Evolutionary conservation across 768 basidiomycete species (phyloP).

Genomic region (Punctularia strigosozonata): DNA sequence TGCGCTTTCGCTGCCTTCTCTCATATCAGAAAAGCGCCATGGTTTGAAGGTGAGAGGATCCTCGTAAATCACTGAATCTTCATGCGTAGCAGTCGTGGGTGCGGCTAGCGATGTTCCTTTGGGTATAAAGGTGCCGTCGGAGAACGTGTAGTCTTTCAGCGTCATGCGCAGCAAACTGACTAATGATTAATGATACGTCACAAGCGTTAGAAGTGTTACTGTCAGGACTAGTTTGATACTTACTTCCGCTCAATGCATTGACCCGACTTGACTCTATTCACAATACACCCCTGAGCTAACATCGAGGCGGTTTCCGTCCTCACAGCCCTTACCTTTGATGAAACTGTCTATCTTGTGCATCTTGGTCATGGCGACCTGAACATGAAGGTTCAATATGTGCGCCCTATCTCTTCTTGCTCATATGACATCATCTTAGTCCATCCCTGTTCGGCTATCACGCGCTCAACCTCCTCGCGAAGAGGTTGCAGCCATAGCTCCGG

Average conservation of each 20-base stretch:
- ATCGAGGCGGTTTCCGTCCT: too few relatives aligned
- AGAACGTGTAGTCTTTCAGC: conserved; percentile 8
- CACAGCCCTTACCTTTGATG: too few relatives aligned
- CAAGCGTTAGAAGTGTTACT: too few relatives aligned
- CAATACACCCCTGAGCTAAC: too few relatives aligned
- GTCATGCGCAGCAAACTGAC: too few relatives aligned
- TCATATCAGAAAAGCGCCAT: conserved; percentile 11
- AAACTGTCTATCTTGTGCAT: conserved; percentile 25
- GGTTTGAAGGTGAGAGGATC: conserved; percentile 13
- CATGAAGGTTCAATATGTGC: too few relatives aligned
- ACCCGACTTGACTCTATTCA: too few relatives aligned
- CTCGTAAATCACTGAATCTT: conserved; percentile 13
- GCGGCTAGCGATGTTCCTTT: conserved; percentile 9
- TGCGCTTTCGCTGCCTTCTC: conserved; percentile 4
- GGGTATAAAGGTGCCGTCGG: conserved; percentile 13
- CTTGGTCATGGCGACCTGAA: conserved; percentile 15
- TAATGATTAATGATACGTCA: too few relatives aligned
- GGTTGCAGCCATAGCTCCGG: conserved; percentile 20
- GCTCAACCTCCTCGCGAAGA: conserved; percentile 28
- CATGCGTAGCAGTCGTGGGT: conserved; percentile 8
- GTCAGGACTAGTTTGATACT: too few relatives aligned
- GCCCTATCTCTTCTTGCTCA: conserved; percentile 26
- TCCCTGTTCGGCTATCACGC: conserved; percentile 11
- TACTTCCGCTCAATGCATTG: too few relatives aligned
- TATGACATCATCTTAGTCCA: conserved; percentile 13